Evolutionary conservation across 2,329 filamentous ascomycete genomes (phyloP), one percentile per base, ranked within the genome.

Genomic region (Aspergillus pseudoglaucus): DNA sequence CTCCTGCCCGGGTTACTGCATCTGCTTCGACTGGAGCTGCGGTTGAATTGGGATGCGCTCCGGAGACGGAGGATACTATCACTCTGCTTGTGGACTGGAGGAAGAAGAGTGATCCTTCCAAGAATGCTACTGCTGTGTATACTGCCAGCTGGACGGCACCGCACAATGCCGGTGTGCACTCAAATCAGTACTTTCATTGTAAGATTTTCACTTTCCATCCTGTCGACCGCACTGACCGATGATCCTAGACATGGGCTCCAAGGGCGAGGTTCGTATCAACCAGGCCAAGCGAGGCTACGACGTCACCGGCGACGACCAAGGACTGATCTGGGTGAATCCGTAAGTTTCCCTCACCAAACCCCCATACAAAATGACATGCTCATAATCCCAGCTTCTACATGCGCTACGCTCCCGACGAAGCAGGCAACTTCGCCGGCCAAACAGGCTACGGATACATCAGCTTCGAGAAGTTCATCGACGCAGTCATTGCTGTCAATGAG

Each of bases 201-300:
- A 62, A 25, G 67, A n/a, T n/a, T 58, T 23, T 38, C 18, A 22
- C 35, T 12, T 33, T 30, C 23, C 37, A 23, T 38, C 44, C 40
- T 22, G 4, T 41, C 4, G 22, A 23, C 32, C 2, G 40, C 33
- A 8, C 32, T 50, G 38, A 32, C 40, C 22, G 41, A 35, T 48
- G 49, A 49, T 22, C 3, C 22, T 33, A 74, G 70, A 93, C 73
- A 85, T 96, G 73, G 90, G 82, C 3, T 80, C 81, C 51, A 81
- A 84, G 48, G 90, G 90, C 54, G 90, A 96, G 73, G 83, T 96
- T 59, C 82, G 88, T 51, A 81, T 95, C 60, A 88, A 96, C 74
- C 91, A 96, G 73, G 90, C 90, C 40, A 94, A 95, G 77, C 82
- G 90, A 47, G 90, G 90, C 42, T 96, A 96, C 72, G 90, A 96